Evolutionary conservation across 1,139 yeast genomes (phyloP), one percentile per base, ranked within the genome.

Genomic region (Blastobotrys indianensis): DNA sequence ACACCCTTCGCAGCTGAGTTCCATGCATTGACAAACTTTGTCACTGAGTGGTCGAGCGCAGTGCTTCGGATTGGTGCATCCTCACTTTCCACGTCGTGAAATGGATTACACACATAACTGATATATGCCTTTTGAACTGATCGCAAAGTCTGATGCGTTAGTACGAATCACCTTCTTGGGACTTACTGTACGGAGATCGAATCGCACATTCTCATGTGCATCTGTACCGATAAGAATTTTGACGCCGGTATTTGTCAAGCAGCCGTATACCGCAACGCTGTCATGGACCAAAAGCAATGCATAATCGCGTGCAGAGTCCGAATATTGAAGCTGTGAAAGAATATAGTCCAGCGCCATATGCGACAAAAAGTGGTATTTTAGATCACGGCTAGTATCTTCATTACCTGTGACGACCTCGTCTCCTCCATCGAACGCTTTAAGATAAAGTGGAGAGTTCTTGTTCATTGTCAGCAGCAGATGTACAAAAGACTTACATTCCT

Each of bases 331-430:
- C 41, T 63, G 64, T 1, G 61, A 54, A 31, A 58, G 55, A 8
- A 67, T 59, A 44, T 68, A 70, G 55, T 69, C 73, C 32, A 69
- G 59, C 4, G 73, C 64, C 70, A 69, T 68, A 50, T 69, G 71
- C 5, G 73, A 68, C 9, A 69, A 58, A 46, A 68, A 67, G 45
- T 68, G 68, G 53, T 61, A 65, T 39, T 64, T 57, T 16, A 55
- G 49, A 16, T 53, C 54, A n/a, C 46, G 49, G 4, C 50, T 50
- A 8, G 48, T 33, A 34, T 49, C 45, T 11, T 42, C 31, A 12
- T 45, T 35, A 1, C 28, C 39, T 20, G 38, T 41, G 1, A 28
- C 35, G 16, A 44, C 44, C 15, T 34, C 33, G 17, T 37, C 33
- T 9, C 25, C 13, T 4, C 30, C 43, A 34, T 54, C 56, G 34